Evolutionary conservation across 1,284 basidiomycete genomes (phyloP).

Genomic region (Phlebopus sp.): DNA sequence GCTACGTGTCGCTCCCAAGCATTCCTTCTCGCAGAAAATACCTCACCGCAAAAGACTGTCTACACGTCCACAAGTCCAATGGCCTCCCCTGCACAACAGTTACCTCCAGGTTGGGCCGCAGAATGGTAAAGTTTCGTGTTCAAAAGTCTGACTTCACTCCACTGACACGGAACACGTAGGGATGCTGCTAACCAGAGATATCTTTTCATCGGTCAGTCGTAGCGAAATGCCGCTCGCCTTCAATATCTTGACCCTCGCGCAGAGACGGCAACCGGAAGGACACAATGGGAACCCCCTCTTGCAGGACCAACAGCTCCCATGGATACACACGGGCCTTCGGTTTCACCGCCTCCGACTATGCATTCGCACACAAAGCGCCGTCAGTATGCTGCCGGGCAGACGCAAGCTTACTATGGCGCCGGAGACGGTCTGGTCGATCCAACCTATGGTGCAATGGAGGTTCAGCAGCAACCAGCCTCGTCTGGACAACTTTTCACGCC

Average conservation of each 20-base stretch:
- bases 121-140: slow-evolving; percentile 65
- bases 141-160: accelerated
- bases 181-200: slow-evolving; percentile 78
- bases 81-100: slow-evolving; percentile 66
- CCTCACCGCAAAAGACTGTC: slow-evolving; percentile 1
- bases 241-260: slow-evolving; percentile 13
- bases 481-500: slow-evolving; percentile 82
- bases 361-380: slow-evolving; percentile 61
- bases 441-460: slow-evolving; percentile 33
- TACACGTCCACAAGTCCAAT: slow-evolving; percentile 34
- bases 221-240: neutral
- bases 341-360: slow-evolving; percentile 36
- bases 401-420: slow-evolving; percentile 78
- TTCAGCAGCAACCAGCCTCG: slow-evolving; percentile 41
- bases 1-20: slow-evolving; percentile 21
- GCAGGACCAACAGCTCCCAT: slow-evolving; percentile 35
- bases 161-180: slow-evolving; percentile 44
- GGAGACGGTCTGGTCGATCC: slow-evolving; percentile 43
- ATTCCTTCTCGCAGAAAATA: slow-evolving; percentile 18
- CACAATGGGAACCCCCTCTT: slow-evolving; percentile 65
- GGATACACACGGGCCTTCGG: slow-evolving; percentile 38
- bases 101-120: slow-evolving; percentile 87
- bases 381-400: slow-evolving; percentile 89
- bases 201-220: slow-evolving; percentile 71
- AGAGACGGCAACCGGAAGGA: slow-evolving; percentile 56